Evolutionary conservation across 2,329 filamentous ascomycete genomes (phyloP).

Genomic region (Clathrospora elynae): DNA sequence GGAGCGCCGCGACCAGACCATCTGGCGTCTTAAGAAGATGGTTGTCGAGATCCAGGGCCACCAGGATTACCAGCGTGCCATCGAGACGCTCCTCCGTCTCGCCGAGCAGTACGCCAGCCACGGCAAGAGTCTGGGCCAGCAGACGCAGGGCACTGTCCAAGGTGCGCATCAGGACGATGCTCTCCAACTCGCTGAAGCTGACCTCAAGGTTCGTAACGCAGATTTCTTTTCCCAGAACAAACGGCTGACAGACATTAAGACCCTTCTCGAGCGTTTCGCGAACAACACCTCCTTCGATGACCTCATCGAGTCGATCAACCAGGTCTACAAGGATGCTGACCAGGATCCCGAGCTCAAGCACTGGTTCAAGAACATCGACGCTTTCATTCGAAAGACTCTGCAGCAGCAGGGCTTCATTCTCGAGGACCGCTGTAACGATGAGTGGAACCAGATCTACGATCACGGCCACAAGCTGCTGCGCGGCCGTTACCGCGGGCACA

Average conservation of each 20-base stretch:
- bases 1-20: slow-evolving; percentile 88
- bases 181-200: slow-evolving; percentile 73
- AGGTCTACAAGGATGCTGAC: slow-evolving; percentile 86
- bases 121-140: slow-evolving; percentile 66
- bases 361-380: slow-evolving; percentile 84
- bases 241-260: slow-evolving; percentile 64
- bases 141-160: slow-evolving; percentile 71
- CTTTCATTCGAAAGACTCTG: slow-evolving; percentile 79
- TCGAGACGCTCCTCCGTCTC: slow-evolving; percentile 81
- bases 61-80: slow-evolving; percentile 88
- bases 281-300: slow-evolving; percentile 91
- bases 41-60: slow-evolving; percentile 95
- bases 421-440: slow-evolving; percentile 74
- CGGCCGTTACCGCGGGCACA: slow-evolving; percentile 84
- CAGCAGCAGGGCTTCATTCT: slow-evolving; percentile 91
- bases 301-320: slow-evolving; percentile 80
- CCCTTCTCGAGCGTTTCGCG: slow-evolving; percentile 90
- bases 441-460: slow-evolving; percentile 87
- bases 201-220: slow-evolving; percentile 68
- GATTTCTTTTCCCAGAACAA: slow-evolving; percentile 49
- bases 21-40: slow-evolving; percentile 97
- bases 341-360: slow-evolving; percentile 81
- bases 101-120: slow-evolving; percentile 86
- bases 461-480: slow-evolving; percentile 84
- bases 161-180: slow-evolving; percentile 68